A percentile compares a stretch with the other conserved stretches of the same genome.
These are phyloP conservation scores for Corchorus capsularis DNA, from an alignment of 345 rosid genomes.

Conservation along the genomic window DNA sequence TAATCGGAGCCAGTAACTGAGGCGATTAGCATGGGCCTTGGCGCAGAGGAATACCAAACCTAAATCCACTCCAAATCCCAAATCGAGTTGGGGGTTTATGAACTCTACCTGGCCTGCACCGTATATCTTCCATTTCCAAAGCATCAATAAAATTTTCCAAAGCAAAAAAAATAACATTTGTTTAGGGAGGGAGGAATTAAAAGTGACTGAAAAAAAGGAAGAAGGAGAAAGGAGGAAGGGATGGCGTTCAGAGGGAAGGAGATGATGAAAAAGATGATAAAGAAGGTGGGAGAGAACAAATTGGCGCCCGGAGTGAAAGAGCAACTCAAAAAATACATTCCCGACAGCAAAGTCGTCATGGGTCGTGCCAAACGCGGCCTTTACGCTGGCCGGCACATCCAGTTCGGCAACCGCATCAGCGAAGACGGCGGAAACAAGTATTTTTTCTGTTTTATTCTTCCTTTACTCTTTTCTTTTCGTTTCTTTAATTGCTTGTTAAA, in stretches of 20 bases:
- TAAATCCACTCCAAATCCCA: no score
- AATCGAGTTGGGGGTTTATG: background rate
- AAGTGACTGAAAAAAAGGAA: background rate
- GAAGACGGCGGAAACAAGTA: constrained; percentile 98
- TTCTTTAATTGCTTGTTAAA: background rate
- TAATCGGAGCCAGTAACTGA: no score
- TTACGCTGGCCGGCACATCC: constrained; percentile 90
- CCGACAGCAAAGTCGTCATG: constrained; percentile 75
- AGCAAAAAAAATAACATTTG: background rate
- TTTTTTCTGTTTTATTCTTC: background rate
- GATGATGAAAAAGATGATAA: constrained; percentile 87
- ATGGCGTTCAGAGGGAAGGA: constrained; percentile 90
- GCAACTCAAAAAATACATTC: constrained; percentile 66
- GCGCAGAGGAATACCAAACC: no score
- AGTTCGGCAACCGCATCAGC: constrained; percentile 83
- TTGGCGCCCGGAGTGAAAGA: constrained; percentile 61
- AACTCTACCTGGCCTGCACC: background rate
- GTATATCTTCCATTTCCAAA: background rate
- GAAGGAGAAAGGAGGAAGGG: background rate
- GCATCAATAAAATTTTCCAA: background rate
- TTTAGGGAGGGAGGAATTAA: background rate
- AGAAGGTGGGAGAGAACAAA: constrained; percentile 66
- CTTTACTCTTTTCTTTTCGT: background rate
- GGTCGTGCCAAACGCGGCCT: constrained; percentile 83
- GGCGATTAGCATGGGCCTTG: no score